Conservation (phyloP, 345 rosid genomes). For the Linum tenue region DNA sequence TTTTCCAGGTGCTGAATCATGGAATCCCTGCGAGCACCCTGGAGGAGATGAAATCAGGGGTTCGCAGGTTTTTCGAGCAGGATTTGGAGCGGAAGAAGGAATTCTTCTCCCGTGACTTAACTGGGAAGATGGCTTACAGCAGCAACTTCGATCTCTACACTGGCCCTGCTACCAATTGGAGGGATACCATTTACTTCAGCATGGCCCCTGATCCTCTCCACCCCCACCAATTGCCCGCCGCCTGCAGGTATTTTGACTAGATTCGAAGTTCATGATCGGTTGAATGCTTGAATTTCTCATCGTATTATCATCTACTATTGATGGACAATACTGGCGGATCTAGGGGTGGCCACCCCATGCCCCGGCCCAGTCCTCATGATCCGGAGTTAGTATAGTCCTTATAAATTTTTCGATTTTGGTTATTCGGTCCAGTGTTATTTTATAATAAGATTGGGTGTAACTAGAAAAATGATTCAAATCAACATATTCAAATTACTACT, state of each 20-base stretch:
- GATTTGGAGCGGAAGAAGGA: not conserved
- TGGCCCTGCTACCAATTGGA: not conserved
- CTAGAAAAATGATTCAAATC: too few relatives aligned
- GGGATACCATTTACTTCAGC: not conserved
- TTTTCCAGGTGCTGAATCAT: not conserved
- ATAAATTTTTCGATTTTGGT: too few relatives aligned
- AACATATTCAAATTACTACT: too few relatives aligned
- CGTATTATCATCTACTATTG: too few relatives aligned
- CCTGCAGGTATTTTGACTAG: not conserved
- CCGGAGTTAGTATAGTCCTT: too few relatives aligned
- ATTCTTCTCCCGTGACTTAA: not conserved
- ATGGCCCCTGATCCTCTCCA: not conserved
- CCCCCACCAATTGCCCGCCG: not conserved
- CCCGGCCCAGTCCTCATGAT: too few relatives aligned
- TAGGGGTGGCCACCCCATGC: too few relatives aligned
- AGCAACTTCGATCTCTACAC: not conserved
- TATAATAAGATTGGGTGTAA: too few relatives aligned
- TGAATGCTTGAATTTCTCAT: too few relatives aligned
- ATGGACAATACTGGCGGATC: too few relatives aligned
- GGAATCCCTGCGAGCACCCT: not conserved
- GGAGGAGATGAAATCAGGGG: not conserved
- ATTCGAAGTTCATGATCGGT: too few relatives aligned
- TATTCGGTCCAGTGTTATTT: too few relatives aligned
- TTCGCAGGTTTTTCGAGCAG: not conserved
- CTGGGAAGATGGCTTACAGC: not conserved